Percentiles rank a stretch among this genome's conserved stretches.
Conservation (phyloP, 163 green algal genomes). For the Coccomyxa subellipsoidea region DNA sequence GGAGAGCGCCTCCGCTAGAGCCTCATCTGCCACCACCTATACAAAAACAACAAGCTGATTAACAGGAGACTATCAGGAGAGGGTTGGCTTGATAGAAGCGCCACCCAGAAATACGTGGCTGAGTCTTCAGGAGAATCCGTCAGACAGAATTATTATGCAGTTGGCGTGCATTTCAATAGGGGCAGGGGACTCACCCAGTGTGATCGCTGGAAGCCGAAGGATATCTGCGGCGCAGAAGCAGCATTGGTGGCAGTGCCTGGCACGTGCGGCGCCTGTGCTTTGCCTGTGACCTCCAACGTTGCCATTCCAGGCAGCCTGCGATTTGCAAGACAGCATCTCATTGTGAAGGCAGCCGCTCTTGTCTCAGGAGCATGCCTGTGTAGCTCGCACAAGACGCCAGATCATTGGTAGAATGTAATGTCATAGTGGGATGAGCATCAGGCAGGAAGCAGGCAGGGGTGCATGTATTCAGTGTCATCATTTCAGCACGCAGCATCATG, state of each 20-base stretch:
- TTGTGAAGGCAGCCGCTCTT: not conserved
- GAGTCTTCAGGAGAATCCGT: not conserved
- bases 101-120: no score
- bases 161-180: not conserved
- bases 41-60: no score
- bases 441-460: no score
- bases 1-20: not conserved
- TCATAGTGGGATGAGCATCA: no score
- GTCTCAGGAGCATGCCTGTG: not conserved
- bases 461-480: no score
- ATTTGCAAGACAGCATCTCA: not conserved
- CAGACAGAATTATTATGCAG: not conserved
- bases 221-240: not conserved
- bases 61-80: no score
- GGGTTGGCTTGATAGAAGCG: no score
- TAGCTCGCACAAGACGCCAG: no score
- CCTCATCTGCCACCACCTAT: not conserved
- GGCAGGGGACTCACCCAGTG: not conserved
- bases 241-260: not conserved
- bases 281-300: not conserved
- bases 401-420: no score
- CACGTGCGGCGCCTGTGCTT: not conserved
- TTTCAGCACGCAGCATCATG: no score
- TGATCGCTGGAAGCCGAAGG: not conserved
- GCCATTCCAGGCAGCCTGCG: not conserved